Evolutionary conservation across 2,329 filamentous ascomycete species (phyloP), one percentile per base, ranked within the genome.

Genomic region (Trichoderma lentiforme): DNA sequence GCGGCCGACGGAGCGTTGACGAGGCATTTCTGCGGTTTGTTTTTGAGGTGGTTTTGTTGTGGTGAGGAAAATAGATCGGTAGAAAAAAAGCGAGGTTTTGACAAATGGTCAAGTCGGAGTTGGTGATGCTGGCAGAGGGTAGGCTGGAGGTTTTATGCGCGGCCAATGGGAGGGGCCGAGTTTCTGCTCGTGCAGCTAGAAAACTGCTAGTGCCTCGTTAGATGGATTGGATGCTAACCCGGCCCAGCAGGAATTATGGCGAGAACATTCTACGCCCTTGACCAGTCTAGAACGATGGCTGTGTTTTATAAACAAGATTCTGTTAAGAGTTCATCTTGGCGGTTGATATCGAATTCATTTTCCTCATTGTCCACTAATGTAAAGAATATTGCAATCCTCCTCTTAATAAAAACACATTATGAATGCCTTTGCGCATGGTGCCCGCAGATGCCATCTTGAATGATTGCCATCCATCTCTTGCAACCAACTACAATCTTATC

Each of bases 1-100:
- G 80, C 88, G 86, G 80, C 84, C 88, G 83, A 88, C 86, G 83
- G 92, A 89, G 82, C 91, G 88, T 87, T 93, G 90, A 84, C 93
- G 93, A 91, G 93, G 84, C 93, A 95, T 95, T 65, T 74, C 21
- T 73, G 82, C 87, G 81, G 73, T 73, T 72, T 21, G 21, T 21
- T 21, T 21, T 21, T 21, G 21, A 21, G 21, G 21, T 21, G 21
- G 72, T 67, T 72, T 57, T 72, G 28, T 51, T n/a, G 43, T 51
- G 58, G 60, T 57, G 62, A 57, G 70, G 71, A 70, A 68, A 70
- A 70, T 60, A 60, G 61, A 60, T 36, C 62, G 60, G 77, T 78
- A 79, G 74, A 75, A 75, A 74, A 76, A 74, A 76, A 64, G 67
- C 21, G 58, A 73, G 76, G 76, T 73, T 77, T 74, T 74, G 72